Base-by-base conservation (phyloP, 441 rosid genomes). In the Syzygium syzygioides region DNA sequence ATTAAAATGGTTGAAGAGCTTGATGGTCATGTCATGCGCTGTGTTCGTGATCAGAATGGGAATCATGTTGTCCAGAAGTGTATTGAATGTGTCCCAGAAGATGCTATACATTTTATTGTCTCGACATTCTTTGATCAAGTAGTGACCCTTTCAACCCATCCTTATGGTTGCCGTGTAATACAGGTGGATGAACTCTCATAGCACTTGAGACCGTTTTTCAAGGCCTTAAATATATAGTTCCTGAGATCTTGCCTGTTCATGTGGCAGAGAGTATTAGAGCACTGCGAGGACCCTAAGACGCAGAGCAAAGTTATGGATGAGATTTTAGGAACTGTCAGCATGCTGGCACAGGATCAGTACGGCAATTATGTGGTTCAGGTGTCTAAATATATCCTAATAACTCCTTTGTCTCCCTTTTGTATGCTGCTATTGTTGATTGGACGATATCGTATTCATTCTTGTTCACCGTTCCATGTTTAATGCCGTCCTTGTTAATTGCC, bases 361-460 rank as follows among this genome's bases (percentile, higher is more conserved):
- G 99, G 99, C 85, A 96, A 96, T 93, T 96, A 96, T 92, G 99
- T 96, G 89, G 92, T 96, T 89, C 99, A 96, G 99, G 99, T 96
- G 86, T 55, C 94, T 53, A 41, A 32, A 57, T 83, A 83, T 86
- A 87, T 87, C 55, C 86, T 83, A 32, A 68, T 62, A 85, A 59
- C 34, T 85, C 87, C 2, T 83, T 64, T 56, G 62, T 55, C 62
- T 45, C 52, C 52, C 32, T 59, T 83, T 19, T 83, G 19, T 37
- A 30, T 76, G 83, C 53, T 76, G 83, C 50, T 41, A 41, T 76
- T 76, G 52, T 76, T 76, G 83, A 37, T 76, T 23, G 52, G 83
- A 76, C 37, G 83, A 76, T 76, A 41, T 76, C n/a, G 17, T 37
- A 20, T 71, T 20, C 28, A 34, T 68, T 71, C 50, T 37, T 20